Evolutionary conservation across 108 stramenopile species (phyloP), one percentile per base, ranked within the genome.

Genomic region (Skeletonema grethae): DNA sequence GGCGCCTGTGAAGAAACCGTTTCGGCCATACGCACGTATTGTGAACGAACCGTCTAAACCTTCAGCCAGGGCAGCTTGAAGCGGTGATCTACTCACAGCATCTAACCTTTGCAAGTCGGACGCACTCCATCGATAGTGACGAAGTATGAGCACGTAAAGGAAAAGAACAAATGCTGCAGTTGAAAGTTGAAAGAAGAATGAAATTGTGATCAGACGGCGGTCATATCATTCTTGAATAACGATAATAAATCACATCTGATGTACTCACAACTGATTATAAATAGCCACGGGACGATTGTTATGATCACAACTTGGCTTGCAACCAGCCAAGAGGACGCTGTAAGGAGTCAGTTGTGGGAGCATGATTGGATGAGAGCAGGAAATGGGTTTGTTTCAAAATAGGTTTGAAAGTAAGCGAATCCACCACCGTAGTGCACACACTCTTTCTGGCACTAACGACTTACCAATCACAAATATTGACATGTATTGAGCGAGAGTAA

Each of bases 91-190:
- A 22, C 84, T 77, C 29, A 89, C 67, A 20, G 88, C 91, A 67
- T 95, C 94, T 22, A 95, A 58, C 5, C 94, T 81, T 69, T 95
- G 94, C 8, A 95, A 58, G 76, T 95, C 94, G 6, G 87, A 80
- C 9, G 90, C 94, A 13, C 86, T 80, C 70, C 69, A 76, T n/a
- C 94, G 86, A 61, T 65, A 72, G 28, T 53, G 63, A 6, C 29
- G 28, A 11, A 60, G 28, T 8, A 60, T 15, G 13, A 72, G 12
- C 10, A 65, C 25, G 46, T 60, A 72, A 38, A 53, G 28, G 38
- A 65, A 25, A 8, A 72, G 63, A 46, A 72, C 35, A 20, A 22
- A 38, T 18, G 64, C 56, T 48, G 5, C 1, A 13, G 46, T 3
- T 18, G 2, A 20, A 11, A 13, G 46, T 3, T 18, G 2, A 20